Evolutionary conservation across 2,329 filamentous ascomycete genomes (phyloP).

Genomic region (Pyrenophora seminiperda): DNA sequence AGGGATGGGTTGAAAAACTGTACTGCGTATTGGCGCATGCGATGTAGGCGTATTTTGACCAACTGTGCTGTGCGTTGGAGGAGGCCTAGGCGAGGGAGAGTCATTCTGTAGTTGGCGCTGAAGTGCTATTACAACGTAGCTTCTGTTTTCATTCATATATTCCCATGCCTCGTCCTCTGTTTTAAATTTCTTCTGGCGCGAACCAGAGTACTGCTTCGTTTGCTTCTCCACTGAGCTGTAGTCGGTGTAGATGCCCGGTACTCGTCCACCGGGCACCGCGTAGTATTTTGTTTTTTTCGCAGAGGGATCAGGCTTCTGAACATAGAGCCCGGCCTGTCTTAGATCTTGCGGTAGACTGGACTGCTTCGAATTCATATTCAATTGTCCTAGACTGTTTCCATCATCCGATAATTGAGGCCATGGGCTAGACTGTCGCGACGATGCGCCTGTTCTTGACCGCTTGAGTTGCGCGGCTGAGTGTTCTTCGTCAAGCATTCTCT

Average conservation of each 20-base stretch:
- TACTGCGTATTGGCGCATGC: not conserved
- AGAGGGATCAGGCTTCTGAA: constrained; percentile 58
- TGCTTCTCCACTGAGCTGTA: constrained; percentile 73
- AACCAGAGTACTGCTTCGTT: constrained; percentile 71
- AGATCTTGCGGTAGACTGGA: constrained; percentile 28
- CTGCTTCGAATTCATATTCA: not conserved
- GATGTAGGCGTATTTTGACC: not conserved
- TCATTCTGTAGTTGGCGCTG: not conserved
- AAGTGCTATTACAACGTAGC: constrained; percentile 8
- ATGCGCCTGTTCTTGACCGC: not conserved
- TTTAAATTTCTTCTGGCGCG: constrained; percentile 52
- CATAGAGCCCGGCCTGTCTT: constrained; percentile 74
- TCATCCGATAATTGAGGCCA: not conserved
- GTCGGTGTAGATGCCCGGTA: constrained; percentile 65
- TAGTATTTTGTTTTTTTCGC: constrained; percentile 60
- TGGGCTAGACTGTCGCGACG: not conserved
- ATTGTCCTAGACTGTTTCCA: not conserved
- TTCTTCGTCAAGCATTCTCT: constrained; percentile 14
- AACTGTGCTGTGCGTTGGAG: not conserved
- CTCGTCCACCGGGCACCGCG: constrained; percentile 61
- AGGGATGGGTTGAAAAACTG: not conserved
- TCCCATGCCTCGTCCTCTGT: constrained; percentile 70
- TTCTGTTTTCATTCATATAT: constrained; percentile 63
- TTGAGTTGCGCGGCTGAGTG: not conserved
- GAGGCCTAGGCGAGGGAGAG: not conserved